phyloP scores from a whole-genome alignment of 225 moss, liverwort and hornwort genomes.

The Marchantia paleacea region DNA sequence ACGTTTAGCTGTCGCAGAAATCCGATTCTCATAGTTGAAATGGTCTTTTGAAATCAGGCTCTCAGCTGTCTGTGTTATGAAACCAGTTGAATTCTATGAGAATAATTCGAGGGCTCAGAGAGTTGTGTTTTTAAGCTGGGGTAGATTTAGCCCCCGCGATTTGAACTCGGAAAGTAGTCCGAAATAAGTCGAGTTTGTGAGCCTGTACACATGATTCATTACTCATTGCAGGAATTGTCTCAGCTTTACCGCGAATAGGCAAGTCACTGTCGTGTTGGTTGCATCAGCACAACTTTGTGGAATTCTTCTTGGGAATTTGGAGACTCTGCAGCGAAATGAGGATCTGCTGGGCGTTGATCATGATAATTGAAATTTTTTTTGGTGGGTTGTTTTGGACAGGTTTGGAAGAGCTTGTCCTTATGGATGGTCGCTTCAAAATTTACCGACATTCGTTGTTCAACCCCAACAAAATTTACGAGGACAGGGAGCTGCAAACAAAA shows the following conservation, averaged over 20 bases:
- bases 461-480: conserved; percentile 52
- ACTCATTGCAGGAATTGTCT: too few relatives aligned
- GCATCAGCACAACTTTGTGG: background rate
- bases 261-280: background rate
- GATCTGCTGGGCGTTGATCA: background rate
- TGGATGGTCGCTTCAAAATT: conserved; percentile 70
- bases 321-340: background rate
- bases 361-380: background rate
- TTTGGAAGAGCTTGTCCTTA: conserved; percentile 54
- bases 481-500: conserved; percentile 80
- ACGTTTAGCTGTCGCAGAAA: background rate
- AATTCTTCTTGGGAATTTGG: background rate
- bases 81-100: too few relatives aligned
- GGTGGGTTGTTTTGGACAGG: conserved; percentile 38
- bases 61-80: too few relatives aligned
- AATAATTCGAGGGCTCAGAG: too few relatives aligned
- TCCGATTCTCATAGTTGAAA: too few relatives aligned
- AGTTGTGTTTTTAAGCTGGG: too few relatives aligned
- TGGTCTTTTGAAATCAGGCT: too few relatives aligned
- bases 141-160: too few relatives aligned
- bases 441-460: conserved; percentile 73
- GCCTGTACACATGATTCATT: too few relatives aligned
- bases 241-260: too few relatives aligned
- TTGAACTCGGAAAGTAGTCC: too few relatives aligned
- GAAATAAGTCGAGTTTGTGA: too few relatives aligned